Base-by-base conservation (phyloP, 208 protist genomes). In the Trypanosoma brucei region DNA sequence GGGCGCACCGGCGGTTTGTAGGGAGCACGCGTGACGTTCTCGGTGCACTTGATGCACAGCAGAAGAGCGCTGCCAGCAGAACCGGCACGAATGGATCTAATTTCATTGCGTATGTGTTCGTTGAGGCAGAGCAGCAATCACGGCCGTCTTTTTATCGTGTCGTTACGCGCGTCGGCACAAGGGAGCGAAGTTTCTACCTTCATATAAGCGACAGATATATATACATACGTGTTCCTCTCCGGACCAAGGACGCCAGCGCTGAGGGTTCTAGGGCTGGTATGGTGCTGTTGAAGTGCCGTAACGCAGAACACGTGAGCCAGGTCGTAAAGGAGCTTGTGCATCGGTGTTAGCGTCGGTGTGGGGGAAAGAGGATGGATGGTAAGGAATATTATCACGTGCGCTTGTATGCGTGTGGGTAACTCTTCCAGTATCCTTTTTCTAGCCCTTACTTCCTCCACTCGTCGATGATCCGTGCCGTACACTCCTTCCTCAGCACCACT, bases 231-330 rank as follows among this genome's bases (percentile, higher is more conserved):
- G 65, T 94, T 6, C 87, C 87, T 0, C 51, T 67, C 36, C 55
- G 62, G 14, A 44, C 50, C 38, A 55, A 33, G 14, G 52, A 51
- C 13, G 54, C 51, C 1, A 70, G 75, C 2, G 76, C 62, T 51
- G 62, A 65, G 22, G 46, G 72, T 51, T 54, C 60, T 4, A 22
- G 42, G 6, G 11, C 42, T 46, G 42, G 11, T 11, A 48, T 81
- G 33, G 79, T 80, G 48, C 91, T 84, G 87, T 71, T 94, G 44
- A 70, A 76, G 48, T 94, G 87, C 59, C 51, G 66, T 34, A 94
- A 86, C 56, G 87, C 87, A 14, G 84, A 94, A 68, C 79, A 85
- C 44, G 82, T 91, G 22, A 91, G 87, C 52, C 79, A 88, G 61
- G 72, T 79, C 2, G 77, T 94, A 22, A 94, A 94, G 62, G 74